These are phyloP conservation scores for Aspergillus haitiensis DNA, from an alignment of 495 filamentous ascomycete genomes.

Conservation along the genomic window DNA sequence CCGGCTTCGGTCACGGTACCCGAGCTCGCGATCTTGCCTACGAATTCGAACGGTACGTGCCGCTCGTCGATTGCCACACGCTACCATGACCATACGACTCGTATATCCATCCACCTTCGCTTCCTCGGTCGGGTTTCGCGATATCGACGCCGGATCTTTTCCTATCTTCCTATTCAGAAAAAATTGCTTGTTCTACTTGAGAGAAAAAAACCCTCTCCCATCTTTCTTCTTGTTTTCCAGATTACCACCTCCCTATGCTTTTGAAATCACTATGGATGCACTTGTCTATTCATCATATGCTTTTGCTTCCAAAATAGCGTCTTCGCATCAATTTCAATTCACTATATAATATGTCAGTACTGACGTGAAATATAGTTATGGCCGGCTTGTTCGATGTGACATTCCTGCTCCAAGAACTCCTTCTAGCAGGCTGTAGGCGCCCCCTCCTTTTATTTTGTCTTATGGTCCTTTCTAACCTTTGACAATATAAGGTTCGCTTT, in stretches of 20 bases:
- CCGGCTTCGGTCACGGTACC: constrained; percentile 97
- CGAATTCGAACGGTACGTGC: constrained; percentile 99
- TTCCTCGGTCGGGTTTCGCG: constrained; percentile 27
- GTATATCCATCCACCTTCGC: constrained; percentile 25
- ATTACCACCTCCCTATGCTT: background rate
- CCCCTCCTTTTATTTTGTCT: constrained; percentile 25
- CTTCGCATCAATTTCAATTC: background rate
- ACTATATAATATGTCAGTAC: constrained; percentile 19
- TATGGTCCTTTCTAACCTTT: constrained; percentile 22
- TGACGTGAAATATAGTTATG: constrained; percentile 64
- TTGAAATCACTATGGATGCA: background rate
- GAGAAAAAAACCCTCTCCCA: background rate
- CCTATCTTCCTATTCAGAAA: constrained; percentile 12
- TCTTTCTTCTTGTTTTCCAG: background rate
- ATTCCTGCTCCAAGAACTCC: constrained; percentile 95
- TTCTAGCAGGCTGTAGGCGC: constrained; percentile 83
- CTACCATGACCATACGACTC: constrained; percentile 33
- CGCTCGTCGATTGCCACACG: constrained; percentile 54
- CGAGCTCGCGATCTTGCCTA: constrained; percentile 99
- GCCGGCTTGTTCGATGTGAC: constrained; percentile 96
- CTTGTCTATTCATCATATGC: background rate
- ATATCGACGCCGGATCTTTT: constrained; percentile 24
- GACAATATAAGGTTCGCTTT: constrained; percentile 78
- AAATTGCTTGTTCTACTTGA: constrained; percentile 11
- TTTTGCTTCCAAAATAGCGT: background rate